phyloP scores from a whole-genome alignment of 2,329 filamentous ascomycete genomes.

The Remersonia thermophila region DNA sequence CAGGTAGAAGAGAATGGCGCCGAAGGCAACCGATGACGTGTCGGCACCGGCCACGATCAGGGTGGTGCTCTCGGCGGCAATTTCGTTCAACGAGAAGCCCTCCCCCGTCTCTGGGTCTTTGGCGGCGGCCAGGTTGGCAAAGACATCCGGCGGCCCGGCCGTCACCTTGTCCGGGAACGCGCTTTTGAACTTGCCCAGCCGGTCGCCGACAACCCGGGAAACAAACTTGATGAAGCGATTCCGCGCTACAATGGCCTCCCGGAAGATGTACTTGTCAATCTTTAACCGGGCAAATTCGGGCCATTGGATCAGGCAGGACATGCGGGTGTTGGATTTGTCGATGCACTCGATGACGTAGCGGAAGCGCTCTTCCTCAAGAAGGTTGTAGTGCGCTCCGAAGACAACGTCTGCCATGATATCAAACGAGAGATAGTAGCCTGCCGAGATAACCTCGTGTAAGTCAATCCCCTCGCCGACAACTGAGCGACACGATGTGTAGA shows the following conservation, averaged over 20 bases:
- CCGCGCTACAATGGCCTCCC: constrained; percentile 50
- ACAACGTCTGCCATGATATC: constrained; percentile 55
- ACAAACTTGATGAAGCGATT: constrained; percentile 28
- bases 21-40: constrained; percentile 57
- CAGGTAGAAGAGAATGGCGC: constrained; percentile 51
- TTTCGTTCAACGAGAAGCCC: constrained; percentile 51
- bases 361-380: constrained; percentile 18
- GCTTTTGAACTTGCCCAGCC: constrained; percentile 52
- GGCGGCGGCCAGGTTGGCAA: constrained; percentile 61
- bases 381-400: constrained; percentile 54
- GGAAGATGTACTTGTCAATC: constrained; percentile 50
- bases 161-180: constrained; percentile 53
- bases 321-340: constrained; percentile 2
- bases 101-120: constrained; percentile 58
- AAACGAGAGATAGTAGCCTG: constrained; percentile 53
- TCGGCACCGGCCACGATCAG: constrained; percentile 62
- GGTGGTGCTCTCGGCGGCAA: constrained; percentile 59
- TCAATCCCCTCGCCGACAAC: constrained; percentile 50
- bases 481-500: constrained; percentile 49
- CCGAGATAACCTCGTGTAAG: constrained; percentile 47
- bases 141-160: constrained; percentile 60
- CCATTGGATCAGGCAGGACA: constrained; percentile 2
- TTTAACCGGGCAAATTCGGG: neutral
- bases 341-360: constrained; percentile 1
- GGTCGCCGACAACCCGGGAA: constrained; percentile 52